Evolutionary conservation across 208 protist genomes (phyloP).

Genomic region (Crithidia thermophila): DNA sequence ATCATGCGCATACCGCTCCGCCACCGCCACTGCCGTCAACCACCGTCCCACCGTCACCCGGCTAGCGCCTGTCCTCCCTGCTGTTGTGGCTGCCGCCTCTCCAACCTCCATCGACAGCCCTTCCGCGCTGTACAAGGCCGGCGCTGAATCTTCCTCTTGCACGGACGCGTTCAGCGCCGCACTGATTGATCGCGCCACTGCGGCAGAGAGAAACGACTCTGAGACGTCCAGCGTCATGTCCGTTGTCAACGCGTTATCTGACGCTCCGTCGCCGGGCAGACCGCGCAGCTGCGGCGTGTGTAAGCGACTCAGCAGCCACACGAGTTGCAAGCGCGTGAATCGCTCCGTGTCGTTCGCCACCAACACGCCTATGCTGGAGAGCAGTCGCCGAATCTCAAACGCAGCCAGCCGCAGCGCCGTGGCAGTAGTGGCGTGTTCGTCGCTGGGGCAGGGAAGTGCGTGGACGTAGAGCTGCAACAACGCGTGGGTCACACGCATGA

Average conservation of each 20-base stretch:
- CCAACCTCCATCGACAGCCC: background rate
- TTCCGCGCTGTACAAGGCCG: background rate
- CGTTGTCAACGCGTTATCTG: background rate
- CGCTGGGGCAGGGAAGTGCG: background rate
- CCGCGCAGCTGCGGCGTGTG: constrained; percentile 20
- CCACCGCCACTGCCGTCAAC: constrained; percentile 16
- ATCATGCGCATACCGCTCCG: background rate
- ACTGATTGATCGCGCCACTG: constrained; percentile 19
- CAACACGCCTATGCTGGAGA: constrained; percentile 25
- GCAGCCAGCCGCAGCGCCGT: background rate
- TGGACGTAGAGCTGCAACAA: constrained; percentile 27
- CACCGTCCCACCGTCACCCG: constrained; percentile 23
- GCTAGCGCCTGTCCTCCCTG: too few species aligned
- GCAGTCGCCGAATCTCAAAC: constrained; percentile 28
- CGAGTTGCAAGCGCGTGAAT: constrained; percentile 11
- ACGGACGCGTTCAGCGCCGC: too few species aligned
- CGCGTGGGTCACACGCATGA: constrained; percentile 17
- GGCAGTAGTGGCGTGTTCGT: too few species aligned
- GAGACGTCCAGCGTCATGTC: constrained; percentile 13
- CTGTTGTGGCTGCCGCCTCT: background rate
- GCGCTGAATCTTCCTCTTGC: too few species aligned
- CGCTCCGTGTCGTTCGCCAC: constrained; percentile 31
- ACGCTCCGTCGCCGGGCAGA: background rate
- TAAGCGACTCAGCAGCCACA: constrained; percentile 29
- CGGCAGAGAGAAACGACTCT: constrained; percentile 25